Conservation (phyloP, 2,329 filamentous ascomycete species). For the Calonectria crousiana region DNA sequence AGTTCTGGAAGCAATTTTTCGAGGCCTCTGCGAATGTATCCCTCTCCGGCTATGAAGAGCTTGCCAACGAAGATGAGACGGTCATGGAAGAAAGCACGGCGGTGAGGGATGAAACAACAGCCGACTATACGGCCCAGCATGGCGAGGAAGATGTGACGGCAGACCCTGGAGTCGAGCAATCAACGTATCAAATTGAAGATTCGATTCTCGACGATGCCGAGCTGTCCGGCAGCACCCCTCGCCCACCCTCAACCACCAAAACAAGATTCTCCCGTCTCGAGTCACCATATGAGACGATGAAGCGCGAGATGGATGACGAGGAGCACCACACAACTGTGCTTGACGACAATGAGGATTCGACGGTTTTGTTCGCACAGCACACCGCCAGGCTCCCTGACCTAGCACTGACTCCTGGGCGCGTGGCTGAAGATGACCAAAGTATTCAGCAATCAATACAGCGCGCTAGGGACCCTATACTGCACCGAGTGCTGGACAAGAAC, state of each 20-base stretch:
- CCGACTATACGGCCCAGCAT: constrained; percentile 60
- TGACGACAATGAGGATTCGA: constrained; percentile 58
- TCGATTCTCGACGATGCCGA: constrained; percentile 76
- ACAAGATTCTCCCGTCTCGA: constrained; percentile 74
- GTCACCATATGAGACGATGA: constrained; percentile 82
- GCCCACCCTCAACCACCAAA: constrained; percentile 61
- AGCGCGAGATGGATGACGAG: constrained; percentile 71
- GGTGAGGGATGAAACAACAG: constrained; percentile 67
- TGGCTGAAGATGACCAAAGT: constrained; percentile 48
- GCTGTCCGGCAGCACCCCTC: constrained; percentile 76
- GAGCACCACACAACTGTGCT: constrained; percentile 52
- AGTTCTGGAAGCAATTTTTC: constrained; percentile 99
- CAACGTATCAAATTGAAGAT: constrained; percentile 63
- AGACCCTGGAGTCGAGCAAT: constrained; percentile 50
- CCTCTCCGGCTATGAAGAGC: constrained; percentile 92
- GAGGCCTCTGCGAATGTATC: constrained; percentile 98
- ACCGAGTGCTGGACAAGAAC: constrained; percentile 94
- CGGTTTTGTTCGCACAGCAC: constrained; percentile 63
- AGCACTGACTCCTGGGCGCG: constrained; percentile 71
- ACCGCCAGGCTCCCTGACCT: constrained; percentile 71
- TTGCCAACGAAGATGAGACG: constrained; percentile 74
- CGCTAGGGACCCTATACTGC: constrained; percentile 81
- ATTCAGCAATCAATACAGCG: constrained; percentile 51
- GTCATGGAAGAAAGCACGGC: constrained; percentile 65
- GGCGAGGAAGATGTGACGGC: constrained; percentile 54